Conservation (phyloP, 2,329 filamentous ascomycete genomes). For the Colletotrichum tamarilloi region DNA sequence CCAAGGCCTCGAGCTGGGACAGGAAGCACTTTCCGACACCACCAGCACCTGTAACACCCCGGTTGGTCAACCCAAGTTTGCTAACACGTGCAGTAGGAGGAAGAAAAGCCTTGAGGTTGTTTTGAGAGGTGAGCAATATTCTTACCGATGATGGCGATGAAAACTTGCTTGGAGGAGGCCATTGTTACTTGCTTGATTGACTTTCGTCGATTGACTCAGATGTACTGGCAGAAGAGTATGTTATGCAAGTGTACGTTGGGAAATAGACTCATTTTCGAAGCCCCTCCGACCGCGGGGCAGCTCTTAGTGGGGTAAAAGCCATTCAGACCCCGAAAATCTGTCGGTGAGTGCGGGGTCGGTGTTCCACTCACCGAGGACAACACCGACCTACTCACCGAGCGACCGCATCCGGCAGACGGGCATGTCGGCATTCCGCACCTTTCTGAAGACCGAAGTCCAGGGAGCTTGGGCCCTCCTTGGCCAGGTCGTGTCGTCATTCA, state of each 20-base stretch:
- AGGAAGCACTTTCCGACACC: constrained; percentile 95
- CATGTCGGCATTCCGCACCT: constrained; percentile 3
- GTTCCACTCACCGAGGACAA: not conserved
- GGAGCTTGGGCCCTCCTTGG: constrained; percentile 14
- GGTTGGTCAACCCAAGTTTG: constrained; percentile 15
- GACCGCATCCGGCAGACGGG: not conserved
- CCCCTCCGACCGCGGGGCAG: constrained; percentile 29
- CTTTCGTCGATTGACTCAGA: not conserved
- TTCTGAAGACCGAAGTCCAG: not conserved
- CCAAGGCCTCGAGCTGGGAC: constrained; percentile 78
- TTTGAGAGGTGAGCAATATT: not conserved
- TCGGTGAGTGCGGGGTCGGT: not conserved
- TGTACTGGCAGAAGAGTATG: not conserved
- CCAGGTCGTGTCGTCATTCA: constrained; percentile 32
- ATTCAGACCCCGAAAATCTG: not conserved
- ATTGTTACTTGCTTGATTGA: constrained; percentile 43
- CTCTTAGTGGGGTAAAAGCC: constrained; percentile 9
- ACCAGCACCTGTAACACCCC: constrained; percentile 76
- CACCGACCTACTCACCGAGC: not conserved
- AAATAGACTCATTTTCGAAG: constrained; percentile 6
- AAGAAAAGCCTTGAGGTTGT: not conserved
- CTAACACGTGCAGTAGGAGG: not conserved
- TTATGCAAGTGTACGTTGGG: not conserved
- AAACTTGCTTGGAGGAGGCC: constrained; percentile 59
- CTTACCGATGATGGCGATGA: constrained; percentile 64